These are phyloP conservation scores for Ceratobasidium sp. DNA, from an alignment of 1,284 basidiomycete species.

Conservation along the genomic window DNA sequence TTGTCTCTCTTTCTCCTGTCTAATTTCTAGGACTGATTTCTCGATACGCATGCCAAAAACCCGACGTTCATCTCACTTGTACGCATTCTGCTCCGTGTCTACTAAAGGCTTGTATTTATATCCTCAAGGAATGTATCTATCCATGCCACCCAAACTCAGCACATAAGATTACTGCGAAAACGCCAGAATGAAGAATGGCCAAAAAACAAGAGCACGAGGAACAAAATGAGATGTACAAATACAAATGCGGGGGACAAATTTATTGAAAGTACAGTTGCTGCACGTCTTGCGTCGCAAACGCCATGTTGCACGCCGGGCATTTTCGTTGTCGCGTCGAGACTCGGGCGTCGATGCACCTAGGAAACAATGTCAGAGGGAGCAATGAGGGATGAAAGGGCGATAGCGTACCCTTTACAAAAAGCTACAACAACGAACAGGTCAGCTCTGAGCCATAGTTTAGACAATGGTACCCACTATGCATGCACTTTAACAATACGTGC, in stretches of 20 bases:
- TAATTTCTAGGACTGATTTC: slow-evolving; percentile 3
- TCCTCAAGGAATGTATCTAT: slow-evolving; percentile 29
- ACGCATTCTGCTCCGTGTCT: slow-evolving; percentile 20
- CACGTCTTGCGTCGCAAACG: slow-evolving; percentile 90
- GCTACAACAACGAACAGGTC: slow-evolving; percentile 62
- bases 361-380: slow-evolving; percentile 5
- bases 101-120: slow-evolving; percentile 35
- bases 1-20: background rate
- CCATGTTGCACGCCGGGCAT: slow-evolving; percentile 90
- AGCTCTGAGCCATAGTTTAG: slow-evolving; percentile 31
- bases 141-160: slow-evolving; percentile 10
- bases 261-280: slow-evolving; percentile 88
- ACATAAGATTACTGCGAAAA: slow-evolving; percentile 41
- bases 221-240: slow-evolving; percentile 19
- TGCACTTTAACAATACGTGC: slow-evolving; percentile 92
- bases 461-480: slow-evolving; percentile 81
- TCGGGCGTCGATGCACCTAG: slow-evolving; percentile 82
- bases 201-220: background rate
- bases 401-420: slow-evolving; percentile 80
- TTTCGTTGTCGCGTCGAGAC: slow-evolving; percentile 94
- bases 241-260: slow-evolving; percentile 38
- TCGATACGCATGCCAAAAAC: slow-evolving; percentile 1
- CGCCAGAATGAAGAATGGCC: background rate
- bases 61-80: slow-evolving; percentile 6
- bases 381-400: background rate